Percentiles rank a stretch among this genome's conserved stretches.
phyloP scores from a whole-genome alignment of 2,329 filamentous ascomycete genomes.

The Tolypocladium capitatum region DNA sequence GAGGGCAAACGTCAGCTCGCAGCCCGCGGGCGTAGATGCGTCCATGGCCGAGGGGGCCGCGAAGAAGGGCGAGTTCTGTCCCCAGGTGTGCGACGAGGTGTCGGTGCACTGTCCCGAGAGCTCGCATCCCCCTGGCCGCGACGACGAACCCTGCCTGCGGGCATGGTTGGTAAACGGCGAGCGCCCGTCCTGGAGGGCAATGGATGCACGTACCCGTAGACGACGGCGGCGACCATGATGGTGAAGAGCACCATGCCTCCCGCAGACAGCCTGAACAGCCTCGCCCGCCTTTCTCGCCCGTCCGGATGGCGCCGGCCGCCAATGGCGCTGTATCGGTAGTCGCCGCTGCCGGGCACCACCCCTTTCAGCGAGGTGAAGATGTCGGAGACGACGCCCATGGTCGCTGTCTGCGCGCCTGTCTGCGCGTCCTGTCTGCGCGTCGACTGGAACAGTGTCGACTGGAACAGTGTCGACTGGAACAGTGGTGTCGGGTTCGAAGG shows the following conservation, averaged over 20 bases:
- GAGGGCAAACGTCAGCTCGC: slow-evolving; percentile 66
- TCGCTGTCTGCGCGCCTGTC: background rate
- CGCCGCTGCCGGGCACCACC: slow-evolving; percentile 6
- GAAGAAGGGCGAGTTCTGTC: slow-evolving; percentile 80
- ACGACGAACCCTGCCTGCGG: background rate
- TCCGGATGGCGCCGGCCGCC: background rate
- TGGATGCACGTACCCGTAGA: slow-evolving; percentile 6
- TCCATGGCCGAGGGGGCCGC: slow-evolving; percentile 55
- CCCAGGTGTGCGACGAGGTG: slow-evolving; percentile 57
- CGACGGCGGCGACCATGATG: slow-evolving; percentile 5
- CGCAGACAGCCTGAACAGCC: slow-evolving; percentile 6
- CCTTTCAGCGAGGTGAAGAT: slow-evolving; percentile 5
- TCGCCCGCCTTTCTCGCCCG: slow-evolving; percentile 1
- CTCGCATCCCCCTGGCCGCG: slow-evolving; percentile 9
- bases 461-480: background rate
- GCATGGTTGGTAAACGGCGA: background rate
- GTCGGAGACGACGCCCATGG: slow-evolving; percentile 4
- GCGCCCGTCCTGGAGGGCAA: background rate
- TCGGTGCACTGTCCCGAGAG: slow-evolving; percentile 34
- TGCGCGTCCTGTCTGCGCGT: too few relatives aligned
- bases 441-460: too few relatives aligned
- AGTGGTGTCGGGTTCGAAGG: background rate
- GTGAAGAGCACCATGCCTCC: slow-evolving; percentile 7
- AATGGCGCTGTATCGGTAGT: slow-evolving; percentile 17
- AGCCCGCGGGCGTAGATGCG: slow-evolving; percentile 47